Conservation (phyloP, 306 rosid species). For the Cicer yamashitae region DNA sequence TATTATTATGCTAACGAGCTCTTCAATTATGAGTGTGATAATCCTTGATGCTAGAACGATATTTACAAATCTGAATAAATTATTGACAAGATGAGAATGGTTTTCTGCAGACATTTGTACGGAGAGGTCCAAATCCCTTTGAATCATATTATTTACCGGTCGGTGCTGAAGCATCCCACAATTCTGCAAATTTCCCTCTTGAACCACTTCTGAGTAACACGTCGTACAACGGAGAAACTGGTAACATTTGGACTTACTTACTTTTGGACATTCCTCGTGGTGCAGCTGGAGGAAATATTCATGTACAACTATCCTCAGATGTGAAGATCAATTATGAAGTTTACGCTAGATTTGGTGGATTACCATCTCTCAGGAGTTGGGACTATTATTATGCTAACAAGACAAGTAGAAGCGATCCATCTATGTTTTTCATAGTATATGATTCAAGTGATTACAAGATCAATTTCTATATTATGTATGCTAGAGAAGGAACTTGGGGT, state of each 20-base stretch:
- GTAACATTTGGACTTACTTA: constrained; percentile 79
- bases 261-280: constrained; percentile 82
- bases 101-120: constrained; percentile 81
- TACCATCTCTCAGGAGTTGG: constrained; percentile 79
- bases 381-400: constrained; percentile 83
- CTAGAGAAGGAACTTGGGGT: constrained; percentile 95
- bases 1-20: constrained; percentile 2
- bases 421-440: constrained; percentile 73
- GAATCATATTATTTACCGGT: constrained; percentile 87
- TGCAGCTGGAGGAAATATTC: constrained; percentile 90
- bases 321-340: constrained; percentile 67
- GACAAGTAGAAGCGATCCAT: constrained; percentile 76
- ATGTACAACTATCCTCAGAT: constrained; percentile 64
- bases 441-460: constrained; percentile 70
- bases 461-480: constrained; percentile 79
- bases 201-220: constrained; percentile 73
- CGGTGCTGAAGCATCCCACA: constrained; percentile 52
- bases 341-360: constrained; percentile 88
- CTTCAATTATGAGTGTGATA: constrained; percentile 6
- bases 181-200: constrained; percentile 74
- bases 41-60: constrained; percentile 53
- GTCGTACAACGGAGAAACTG: constrained; percentile 51
- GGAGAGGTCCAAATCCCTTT: constrained; percentile 68
- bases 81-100: constrained; percentile 58
- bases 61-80: constrained; percentile 48